These are phyloP conservation scores for Ustilago bromivora DNA, from an alignment of 1,284 basidiomycete genomes.

Conservation along the genomic window DNA sequence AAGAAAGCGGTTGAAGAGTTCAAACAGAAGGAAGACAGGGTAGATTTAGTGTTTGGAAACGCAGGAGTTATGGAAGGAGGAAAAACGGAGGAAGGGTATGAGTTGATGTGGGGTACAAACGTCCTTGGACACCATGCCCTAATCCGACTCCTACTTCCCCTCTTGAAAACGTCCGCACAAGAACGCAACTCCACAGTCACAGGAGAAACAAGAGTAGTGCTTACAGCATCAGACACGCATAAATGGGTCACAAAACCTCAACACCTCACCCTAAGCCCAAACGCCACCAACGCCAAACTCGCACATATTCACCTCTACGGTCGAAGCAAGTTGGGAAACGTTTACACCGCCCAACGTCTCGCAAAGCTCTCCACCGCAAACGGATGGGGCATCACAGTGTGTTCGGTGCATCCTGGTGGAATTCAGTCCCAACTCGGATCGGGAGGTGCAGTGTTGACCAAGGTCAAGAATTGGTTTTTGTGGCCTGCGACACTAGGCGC, in stretches of 20 bases:
- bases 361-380: constrained; percentile 20
- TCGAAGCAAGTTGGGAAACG: constrained; percentile 47
- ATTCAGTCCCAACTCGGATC: constrained; percentile 33
- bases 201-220: constrained; percentile 36
- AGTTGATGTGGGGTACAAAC: constrained; percentile 59
- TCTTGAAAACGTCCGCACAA: constrained; percentile 17
- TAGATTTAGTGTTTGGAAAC: constrained; percentile 56
- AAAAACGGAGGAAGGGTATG: constrained; percentile 49
- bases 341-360: constrained; percentile 39
- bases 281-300: constrained; percentile 10
- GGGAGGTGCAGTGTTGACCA: constrained; percentile 11
- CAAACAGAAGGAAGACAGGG: constrained; percentile 21
- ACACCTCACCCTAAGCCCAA: constrained; percentile 19
- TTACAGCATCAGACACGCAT: constrained; percentile 51
- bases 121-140: constrained; percentile 57
- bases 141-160: constrained; percentile 43
- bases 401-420: constrained; percentile 50
- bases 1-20: constrained; percentile 37
- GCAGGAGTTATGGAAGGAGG: constrained; percentile 50
- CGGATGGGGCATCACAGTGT: constrained; percentile 36
- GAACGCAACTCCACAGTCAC: constrained; percentile 2
- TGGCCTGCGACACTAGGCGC: constrained; percentile 39
- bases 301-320: constrained; percentile 49
- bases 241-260: constrained; percentile 22
- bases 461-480: constrained; percentile 37